These are phyloP conservation scores for Cutaneotrichosporon dermatis DNA, from an alignment of 1,284 basidiomycete species.

Conservation along the genomic window DNA sequence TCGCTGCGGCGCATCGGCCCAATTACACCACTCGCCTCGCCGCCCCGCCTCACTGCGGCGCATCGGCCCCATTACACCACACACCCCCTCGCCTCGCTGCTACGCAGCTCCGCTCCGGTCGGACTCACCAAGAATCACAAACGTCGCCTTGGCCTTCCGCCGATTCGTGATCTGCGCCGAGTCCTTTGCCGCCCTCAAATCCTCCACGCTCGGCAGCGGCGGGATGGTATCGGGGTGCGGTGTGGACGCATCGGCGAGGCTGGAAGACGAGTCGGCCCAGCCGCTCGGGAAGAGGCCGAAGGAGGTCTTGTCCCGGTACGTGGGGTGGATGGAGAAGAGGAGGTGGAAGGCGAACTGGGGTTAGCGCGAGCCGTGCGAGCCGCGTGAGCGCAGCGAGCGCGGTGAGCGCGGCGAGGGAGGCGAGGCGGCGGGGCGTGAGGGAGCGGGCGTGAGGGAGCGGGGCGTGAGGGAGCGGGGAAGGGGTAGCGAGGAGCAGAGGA, in stretches of 20 bases:
- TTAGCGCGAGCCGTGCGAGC: background rate
- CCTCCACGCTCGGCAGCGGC: conserved; percentile 20
- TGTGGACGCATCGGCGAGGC: background rate
- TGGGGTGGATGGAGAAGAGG: conserved; percentile 41
- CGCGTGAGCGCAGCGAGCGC: too few species aligned
- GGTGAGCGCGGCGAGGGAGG: too few species aligned
- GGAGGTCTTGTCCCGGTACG: conserved; percentile 40
- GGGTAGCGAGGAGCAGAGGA: background rate
- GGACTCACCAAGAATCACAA: conserved; percentile 61
- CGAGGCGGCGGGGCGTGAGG: too few species aligned
- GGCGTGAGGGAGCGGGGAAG: background rate
- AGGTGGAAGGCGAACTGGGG: conserved; percentile 30
- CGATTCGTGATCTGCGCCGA: background rate
- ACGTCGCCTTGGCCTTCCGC: conserved; percentile 66
- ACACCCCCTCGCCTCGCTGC: too few species aligned
- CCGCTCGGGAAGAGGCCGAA: conserved; percentile 19
- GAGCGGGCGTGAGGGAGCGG: too few species aligned
- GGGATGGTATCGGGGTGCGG: background rate
- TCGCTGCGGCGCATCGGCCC: too few species aligned
- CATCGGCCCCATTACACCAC: too few species aligned
- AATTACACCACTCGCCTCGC: too few species aligned
- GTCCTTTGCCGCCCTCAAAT: conserved; percentile 26
- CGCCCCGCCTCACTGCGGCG: too few species aligned
- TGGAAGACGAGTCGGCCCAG: background rate
- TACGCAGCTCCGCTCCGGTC: too few species aligned